Base-by-base conservation (phyloP, 2,329 filamentous ascomycete species). In the Bimuria novae-zelandiae region DNA sequence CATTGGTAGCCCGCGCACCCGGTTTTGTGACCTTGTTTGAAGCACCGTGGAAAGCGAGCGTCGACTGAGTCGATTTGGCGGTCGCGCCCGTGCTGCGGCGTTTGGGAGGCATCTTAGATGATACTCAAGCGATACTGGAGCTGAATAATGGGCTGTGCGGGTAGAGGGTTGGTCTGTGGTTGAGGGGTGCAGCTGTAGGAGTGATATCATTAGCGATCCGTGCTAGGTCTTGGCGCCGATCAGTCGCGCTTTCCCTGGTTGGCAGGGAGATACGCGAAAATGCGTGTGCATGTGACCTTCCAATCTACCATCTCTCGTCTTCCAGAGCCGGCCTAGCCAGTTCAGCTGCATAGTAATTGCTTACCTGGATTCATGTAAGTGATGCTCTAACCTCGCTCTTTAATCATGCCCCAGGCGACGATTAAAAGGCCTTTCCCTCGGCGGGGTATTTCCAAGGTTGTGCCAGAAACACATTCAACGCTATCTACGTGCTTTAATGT, bases 31-130 rank as follows among this genome's bases (percentile, higher is more conserved):
- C 78, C 73, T 80, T 79, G 59, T 76, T 77, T 32, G 79, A 76
- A 49, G 79, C 77, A 55, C 77, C 76, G 61, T 83, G 80, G 75
- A 89, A 88, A 33, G 84, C 82, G 61, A 88, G 81, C n/a, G 82
- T 86, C 7, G 81, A 77, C 71, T 86, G 83, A 27, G 79, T 80
- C n/a, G 78, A 70, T 62, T 82, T 80, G 59, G 76, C 70, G 55
- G 77, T 65, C 35, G 76, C 65, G 43, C 76, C 69, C 23, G 74
- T 67, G 39, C 68, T 62, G 60, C 72, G 69, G 46, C 77, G 73
- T 61, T 77, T 79, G 16, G 79, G 77, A 46, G 78, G 72, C 78
- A 80, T 80, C 30, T 45, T 60, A 36, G 33, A 29, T 40, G 40
- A 45, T 59, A 25, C 19, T 40, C 16, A 35, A 35, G 48, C 4